Evolutionary conservation across 1,139 yeast genomes (phyloP), one percentile per base, ranked within the genome.

Genomic region (Geotrichum fermentans): DNA sequence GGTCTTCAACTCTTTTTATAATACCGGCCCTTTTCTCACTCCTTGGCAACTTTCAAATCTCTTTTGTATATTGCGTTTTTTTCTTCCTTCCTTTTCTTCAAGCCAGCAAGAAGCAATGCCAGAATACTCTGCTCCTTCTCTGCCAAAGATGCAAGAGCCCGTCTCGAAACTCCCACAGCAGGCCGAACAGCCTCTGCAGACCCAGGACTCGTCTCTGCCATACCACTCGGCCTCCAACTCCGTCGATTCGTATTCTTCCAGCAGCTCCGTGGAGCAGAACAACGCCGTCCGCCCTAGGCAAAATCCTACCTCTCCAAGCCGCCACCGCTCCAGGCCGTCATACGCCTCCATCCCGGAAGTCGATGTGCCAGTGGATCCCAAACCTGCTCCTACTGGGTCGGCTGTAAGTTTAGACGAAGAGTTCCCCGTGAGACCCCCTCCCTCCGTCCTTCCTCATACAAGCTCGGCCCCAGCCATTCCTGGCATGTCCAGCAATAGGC

Each of bases 391-490:
- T 28, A 26, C 26, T 28, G 16, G 17, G 16, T 36, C 28, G 24
- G 5, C 28, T 10, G 32, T 5, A 2, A 16, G 17, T n/a, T 29
- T 14, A 6, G 33, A 26, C 10, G 41, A 38, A n/a, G 33, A 38
- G 14, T 38, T 26, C 22, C n/a, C 41, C 8, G 4, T 37, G 26
- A 37, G 40, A 22, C 40, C 16, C 40, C 30, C 40, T 37, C 28
- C 38, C 7, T 16, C 21, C 13, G 13, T 18, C 20, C n/a, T 28
- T 13, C 32, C 32, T 11, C 11, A 28, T 13, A 28, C n/a, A 13
- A 18, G 21, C 20, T 8, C 22, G 18, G 17, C 38, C 6, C 38
- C 20, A 4, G 16, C 14, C 13, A 14, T n/a, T n/a, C n/a, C n/a
- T n/a, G n/a, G n/a, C n/a, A n/a, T n/a, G n/a, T n/a, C n/a, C n/a